Conservation (phyloP, 306 rosid species). For the Hippophae tibetana region DNA sequence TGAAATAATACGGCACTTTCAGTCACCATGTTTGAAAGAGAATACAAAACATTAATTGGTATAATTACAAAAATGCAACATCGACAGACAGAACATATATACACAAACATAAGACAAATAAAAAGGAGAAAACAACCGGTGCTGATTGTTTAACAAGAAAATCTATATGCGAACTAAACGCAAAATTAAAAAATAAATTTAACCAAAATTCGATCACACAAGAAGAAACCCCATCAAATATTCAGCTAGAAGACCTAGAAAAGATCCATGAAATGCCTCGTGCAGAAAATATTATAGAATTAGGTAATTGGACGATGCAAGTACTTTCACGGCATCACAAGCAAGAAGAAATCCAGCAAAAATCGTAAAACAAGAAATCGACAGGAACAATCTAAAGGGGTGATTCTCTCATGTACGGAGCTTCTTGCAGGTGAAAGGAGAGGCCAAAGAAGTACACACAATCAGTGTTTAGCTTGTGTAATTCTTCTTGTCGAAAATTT, state of each 20-base stretch:
- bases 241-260: conserved; percentile 9
- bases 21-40: conserved; percentile 4
- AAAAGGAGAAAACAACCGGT: too few species aligned
- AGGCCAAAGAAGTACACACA: conserved; percentile 81
- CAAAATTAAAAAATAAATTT: neutral
- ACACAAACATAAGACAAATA: too few species aligned
- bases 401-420: conserved; percentile 14
- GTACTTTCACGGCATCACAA: neutral
- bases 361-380: neutral
- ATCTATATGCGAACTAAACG: too few species aligned
- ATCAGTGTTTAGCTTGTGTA: conserved; percentile 55
- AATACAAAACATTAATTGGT: neutral
- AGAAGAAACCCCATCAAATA: conserved; percentile 3
- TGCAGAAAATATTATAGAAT: conserved; percentile 4
- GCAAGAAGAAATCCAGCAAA: conserved; percentile 2
- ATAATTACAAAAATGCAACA: too few species aligned
- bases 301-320: neutral
- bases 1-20: neutral
- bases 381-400: neutral
- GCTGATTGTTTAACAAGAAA: too few species aligned
- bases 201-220: neutral
- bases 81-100: too few species aligned
- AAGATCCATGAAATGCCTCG: conserved; percentile 19
- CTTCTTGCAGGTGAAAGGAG: conserved; percentile 95
- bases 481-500: conserved; percentile 27